Conservation (phyloP, 2,329 filamentous ascomycete species). For the Arthrinium phaeospermum region DNA sequence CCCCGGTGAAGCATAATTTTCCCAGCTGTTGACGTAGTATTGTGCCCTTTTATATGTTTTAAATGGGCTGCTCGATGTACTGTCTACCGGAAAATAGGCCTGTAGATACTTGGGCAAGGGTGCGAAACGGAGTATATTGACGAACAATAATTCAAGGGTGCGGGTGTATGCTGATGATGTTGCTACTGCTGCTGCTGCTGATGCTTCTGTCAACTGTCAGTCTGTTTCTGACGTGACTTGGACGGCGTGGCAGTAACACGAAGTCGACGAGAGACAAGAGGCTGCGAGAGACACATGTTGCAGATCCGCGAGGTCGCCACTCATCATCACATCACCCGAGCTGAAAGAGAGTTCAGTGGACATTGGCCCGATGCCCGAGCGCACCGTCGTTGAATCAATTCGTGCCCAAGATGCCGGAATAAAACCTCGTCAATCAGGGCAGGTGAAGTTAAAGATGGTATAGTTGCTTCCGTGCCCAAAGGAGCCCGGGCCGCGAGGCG, state of each 20-base stretch:
- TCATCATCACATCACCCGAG: background rate
- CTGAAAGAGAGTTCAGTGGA: constrained; percentile 12
- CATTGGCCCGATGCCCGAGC: constrained; percentile 2
- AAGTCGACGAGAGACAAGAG: background rate
- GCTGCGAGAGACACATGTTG: background rate
- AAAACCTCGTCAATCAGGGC: background rate
- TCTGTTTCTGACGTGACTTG: constrained; percentile 15
- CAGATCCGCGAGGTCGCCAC: constrained; percentile 1
- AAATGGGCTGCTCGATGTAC: too few species aligned
- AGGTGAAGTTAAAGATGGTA: background rate
- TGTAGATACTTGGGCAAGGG: too few species aligned
- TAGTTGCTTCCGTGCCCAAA: background rate
- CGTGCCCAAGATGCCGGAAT: background rate
- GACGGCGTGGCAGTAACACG: background rate
- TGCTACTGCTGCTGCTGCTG: background rate
- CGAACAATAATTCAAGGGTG: too few species aligned
- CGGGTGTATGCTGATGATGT: too few species aligned
- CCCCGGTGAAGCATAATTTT: too few species aligned
- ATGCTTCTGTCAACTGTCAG: constrained; percentile 11
- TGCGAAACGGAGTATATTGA: too few species aligned
- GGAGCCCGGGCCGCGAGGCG: constrained; percentile 1
- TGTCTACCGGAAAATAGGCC: too few species aligned
- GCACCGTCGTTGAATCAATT: background rate
- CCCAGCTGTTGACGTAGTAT: too few species aligned
- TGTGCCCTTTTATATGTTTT: too few species aligned